Evolutionary conservation across 352 stramenopile species (phyloP), one percentile per base, ranked within the genome.

Genomic region (Globisporangium orthogonon): DNA sequence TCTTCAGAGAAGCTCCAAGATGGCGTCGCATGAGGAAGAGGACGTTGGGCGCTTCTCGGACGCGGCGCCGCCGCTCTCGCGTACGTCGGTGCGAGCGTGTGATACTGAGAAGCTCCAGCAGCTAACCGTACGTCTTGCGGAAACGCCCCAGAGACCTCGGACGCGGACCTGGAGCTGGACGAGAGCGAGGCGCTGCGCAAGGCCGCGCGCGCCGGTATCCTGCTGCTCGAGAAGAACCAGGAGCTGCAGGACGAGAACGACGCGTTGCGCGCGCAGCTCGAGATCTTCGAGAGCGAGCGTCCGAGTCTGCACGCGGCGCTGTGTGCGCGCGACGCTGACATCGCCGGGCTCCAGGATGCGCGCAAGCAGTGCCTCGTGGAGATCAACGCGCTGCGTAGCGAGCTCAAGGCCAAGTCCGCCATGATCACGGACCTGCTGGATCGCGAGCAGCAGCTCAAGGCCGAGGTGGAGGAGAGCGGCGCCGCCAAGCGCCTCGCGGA

Each of bases 161-260:
- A 79, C 39, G 72, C 54, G 50, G 74, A 69, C 45, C 64, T 73
- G 45, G 65, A 71, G 17, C 53, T 78, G 52, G 76, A 86, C 49
- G 78, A 86, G 41, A 71, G 84, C n/a, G 76, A 89, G 37, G 72
- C 76, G 48, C 70, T 90, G 17, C 76, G 66, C 47, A 80, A 79
- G 40, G 78, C 83, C 35, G 83, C 80, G 11, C 80, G 83, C 40
- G 77, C 77, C 15, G 83, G 83, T 0, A 87, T 93, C 40, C 63
- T 83, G 51, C 60, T 93, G 39, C 60, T 93, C 49, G 83, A 93
- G 66, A 72, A 80, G 55, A 93, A 90, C 45, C 69, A 79, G 35
- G 80, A 86, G 51, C 64, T 93, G 7, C 66, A 83, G 37, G 71
- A 78, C 41, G 76, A 90, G 53, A 78, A 84, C 3, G 54, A 50